phyloP scores from a whole-genome alignment of 1,284 basidiomycete genomes.

The Naganishia cerealis region DNA sequence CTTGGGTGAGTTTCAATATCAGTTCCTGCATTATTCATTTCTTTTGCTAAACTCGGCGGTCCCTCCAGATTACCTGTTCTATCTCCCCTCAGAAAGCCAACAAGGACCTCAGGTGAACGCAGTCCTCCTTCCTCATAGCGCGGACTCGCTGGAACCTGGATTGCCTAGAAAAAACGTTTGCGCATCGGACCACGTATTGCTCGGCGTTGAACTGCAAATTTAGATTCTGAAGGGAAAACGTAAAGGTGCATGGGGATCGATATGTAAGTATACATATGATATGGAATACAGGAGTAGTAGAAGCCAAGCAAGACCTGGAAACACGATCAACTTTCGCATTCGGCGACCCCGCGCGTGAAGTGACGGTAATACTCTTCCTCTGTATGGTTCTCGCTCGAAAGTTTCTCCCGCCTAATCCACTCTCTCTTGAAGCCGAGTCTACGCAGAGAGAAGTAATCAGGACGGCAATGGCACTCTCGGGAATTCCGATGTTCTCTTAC shows the following conservation, averaged over 20 bases:
- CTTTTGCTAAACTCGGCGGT: slow-evolving; percentile 30
- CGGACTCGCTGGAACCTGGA: slow-evolving; percentile 68
- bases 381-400: not conserved
- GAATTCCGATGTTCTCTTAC: slow-evolving; percentile 30
- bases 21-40: not conserved
- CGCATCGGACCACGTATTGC: slow-evolving; percentile 71
- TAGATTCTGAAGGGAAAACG: not conserved
- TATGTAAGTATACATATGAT: slow-evolving; percentile 4
- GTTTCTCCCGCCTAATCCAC: slow-evolving; percentile 5
- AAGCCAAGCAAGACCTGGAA: not conserved
- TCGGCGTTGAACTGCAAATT: slow-evolving; percentile 27
- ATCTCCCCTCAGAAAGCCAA: slow-evolving; percentile 46
- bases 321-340: slow-evolving; percentile 4
- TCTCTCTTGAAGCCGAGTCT: slow-evolving; percentile 19
- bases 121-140: slow-evolving; percentile 66
- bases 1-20: slow-evolving; percentile 60
- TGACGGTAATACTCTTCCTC: slow-evolving; percentile 12
- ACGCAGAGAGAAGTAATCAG: not conserved
- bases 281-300: not conserved
- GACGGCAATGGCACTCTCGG: not conserved
- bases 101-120: slow-evolving; percentile 56
- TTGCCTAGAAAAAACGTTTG: slow-evolving; percentile 76
- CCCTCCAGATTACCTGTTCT: slow-evolving; percentile 74
- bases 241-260: not conserved
- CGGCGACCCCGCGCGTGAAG: slow-evolving; percentile 7